phyloP scores from a whole-genome alignment of 306 rosid species.

The Psophocarpus tetragonolobus region DNA sequence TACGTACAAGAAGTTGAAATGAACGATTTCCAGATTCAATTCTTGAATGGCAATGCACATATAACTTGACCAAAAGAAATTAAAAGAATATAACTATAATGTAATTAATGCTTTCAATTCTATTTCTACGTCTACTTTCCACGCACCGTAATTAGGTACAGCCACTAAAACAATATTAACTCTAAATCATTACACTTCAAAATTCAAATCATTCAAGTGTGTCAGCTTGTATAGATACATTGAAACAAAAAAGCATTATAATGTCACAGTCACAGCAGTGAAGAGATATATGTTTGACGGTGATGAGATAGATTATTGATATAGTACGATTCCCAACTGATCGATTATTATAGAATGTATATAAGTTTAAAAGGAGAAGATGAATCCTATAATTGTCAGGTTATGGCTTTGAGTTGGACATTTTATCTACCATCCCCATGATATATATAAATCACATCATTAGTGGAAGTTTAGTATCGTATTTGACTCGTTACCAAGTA shows the following conservation, averaged over 20 bases:
- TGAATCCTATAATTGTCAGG: conserved; percentile 18
- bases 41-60: neutral
- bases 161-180: neutral
- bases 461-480: conserved; percentile 48
- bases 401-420: conserved; percentile 41
- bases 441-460: conserved; percentile 45
- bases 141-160: neutral
- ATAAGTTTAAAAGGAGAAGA: neutral
- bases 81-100: neutral
- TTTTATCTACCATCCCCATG: conserved; percentile 37
- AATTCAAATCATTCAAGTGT: neutral
- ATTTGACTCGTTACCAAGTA: conserved; percentile 59
- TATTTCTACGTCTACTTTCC: neutral
- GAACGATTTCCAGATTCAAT: neutral
- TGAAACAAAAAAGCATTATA: conserved; percentile 18
- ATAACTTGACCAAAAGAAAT: neutral
- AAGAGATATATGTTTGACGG: neutral
- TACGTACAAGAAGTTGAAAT: neutral
- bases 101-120: neutral
- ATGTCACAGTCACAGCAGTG: neutral
- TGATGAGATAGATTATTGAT: conserved; percentile 12
- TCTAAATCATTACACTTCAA: neutral
- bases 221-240: conserved; percentile 15
- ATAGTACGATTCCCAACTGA: neutral
- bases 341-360: neutral